These are phyloP conservation scores for Lasiodiplodia hormozganensis DNA, from an alignment of 2,329 filamentous ascomycete genomes.

Conservation along the genomic window DNA sequence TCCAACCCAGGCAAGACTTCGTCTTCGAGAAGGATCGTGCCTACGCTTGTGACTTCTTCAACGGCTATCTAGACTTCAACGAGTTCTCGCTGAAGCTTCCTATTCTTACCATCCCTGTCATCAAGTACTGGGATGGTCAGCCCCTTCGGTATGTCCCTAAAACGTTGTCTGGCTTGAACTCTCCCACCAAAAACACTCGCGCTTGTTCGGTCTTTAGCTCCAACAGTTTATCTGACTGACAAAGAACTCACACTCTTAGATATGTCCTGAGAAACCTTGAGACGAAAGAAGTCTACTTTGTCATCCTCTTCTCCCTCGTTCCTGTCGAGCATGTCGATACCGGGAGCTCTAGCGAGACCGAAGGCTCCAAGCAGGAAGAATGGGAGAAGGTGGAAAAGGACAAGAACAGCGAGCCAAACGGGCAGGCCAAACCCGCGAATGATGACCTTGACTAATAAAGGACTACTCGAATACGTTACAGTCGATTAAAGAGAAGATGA, in stretches of 20 bases:
- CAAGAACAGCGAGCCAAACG: neutral
- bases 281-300: conserved; percentile 78
- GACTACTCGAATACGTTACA: neutral
- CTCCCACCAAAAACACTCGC: neutral
- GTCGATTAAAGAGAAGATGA: neutral
- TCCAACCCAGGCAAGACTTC: conserved; percentile 63
- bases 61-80: conserved; percentile 89
- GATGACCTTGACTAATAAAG: conserved; percentile 23
- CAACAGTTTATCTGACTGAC: conserved; percentile 17
- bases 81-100: conserved; percentile 75
- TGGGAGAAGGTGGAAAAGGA: conserved; percentile 16
- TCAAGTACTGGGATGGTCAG: conserved; percentile 83
- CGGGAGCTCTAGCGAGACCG: neutral
- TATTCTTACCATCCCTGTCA: conserved; percentile 74
- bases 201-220: conserved; percentile 1
- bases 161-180: neutral
- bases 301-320: conserved; percentile 80
- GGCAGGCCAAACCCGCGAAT: neutral
- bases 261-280: conserved; percentile 86
- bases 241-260: conserved; percentile 84
- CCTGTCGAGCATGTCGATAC: conserved; percentile 60
- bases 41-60: conserved; percentile 80
- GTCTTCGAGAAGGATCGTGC: conserved; percentile 67
- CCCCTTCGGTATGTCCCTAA: conserved; percentile 69
- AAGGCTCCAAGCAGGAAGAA: conserved; percentile 3